Evolutionary conservation across 208 protist species (phyloP), one percentile per base, ranked within the genome.

Genomic region (Spongospora subterranea): DNA sequence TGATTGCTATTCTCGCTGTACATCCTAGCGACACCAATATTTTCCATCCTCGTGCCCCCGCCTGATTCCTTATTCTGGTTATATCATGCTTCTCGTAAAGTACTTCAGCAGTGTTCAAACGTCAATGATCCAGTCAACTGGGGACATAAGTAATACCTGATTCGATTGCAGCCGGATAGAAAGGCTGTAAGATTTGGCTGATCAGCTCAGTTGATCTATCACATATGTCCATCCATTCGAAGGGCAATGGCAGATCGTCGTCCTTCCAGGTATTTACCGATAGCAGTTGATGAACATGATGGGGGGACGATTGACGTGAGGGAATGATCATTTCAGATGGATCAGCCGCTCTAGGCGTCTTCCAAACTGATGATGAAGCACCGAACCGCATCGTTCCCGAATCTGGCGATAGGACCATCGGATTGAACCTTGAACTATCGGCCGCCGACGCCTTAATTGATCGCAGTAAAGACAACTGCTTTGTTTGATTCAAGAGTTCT

Each of bases 251-350:
- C 71, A 82, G 71, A n/a, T 82, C 71, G 71, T 82, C 71, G n/a
- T 82, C n/a, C 71, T 82, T 82, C 71, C 71, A 82, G 6, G 71
- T 82, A n/a, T 82, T 82, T n/a, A 82, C 6, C n/a, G 17, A n/a
- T 13, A 82, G 17, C 71, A 82, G n/a, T 43, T 35, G 71, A 6
- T 82, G 17, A 35, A 82, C n/a, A 6, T 82, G 71, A n/a, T 82
- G 71, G 17, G 17, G 71, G 6, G 6, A 20, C n/a, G 17, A 43
- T 20, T 20, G 6, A 20, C 71, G 35, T 20, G 11, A 43, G 13
- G n/a, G 71, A 43, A 35, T 6, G 6, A 82, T 6, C 6, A 82
- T 6, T 43, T 82, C 71, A 43, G 6, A 6, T 6, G 71, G 71
- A 43, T 82, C 71, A 43, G n/a, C 71, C 17, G 35, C n/a, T 43